A percentile compares a stretch with the other conserved stretches of the same genome.
These are phyloP conservation scores for Ceratocystis cubensis DNA, from an alignment of 2,329 filamentous ascomycete species.

Conservation along the genomic window DNA sequence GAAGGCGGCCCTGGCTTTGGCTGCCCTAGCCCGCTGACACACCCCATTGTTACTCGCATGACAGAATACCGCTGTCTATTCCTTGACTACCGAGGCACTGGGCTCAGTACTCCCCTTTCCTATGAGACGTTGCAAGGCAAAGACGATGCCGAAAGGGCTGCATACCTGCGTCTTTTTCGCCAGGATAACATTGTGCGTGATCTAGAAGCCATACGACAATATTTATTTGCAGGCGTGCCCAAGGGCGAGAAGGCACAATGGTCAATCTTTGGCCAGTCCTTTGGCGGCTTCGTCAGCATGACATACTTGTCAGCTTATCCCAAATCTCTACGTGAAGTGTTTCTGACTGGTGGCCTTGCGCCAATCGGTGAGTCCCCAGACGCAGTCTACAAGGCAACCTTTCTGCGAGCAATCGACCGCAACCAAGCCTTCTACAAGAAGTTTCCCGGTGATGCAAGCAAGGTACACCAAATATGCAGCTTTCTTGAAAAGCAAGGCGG, in stretches of 20 bases:
- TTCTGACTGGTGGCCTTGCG: conserved; percentile 72
- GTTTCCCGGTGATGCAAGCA: conserved; percentile 64
- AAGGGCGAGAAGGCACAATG: conserved; percentile 56
- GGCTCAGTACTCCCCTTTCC: conserved; percentile 68
- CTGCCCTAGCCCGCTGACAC: conserved; percentile 61
- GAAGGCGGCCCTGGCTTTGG: conserved; percentile 79
- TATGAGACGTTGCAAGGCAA: conserved; percentile 52
- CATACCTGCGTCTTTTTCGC: conserved; percentile 72
- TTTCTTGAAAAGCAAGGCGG: conserved; percentile 43
- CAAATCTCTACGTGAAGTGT: conserved; percentile 66
- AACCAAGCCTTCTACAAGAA: conserved; percentile 74
- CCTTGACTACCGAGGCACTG: conserved; percentile 85
- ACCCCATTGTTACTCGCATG: conserved; percentile 56
- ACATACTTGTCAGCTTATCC: conserved; percentile 77
- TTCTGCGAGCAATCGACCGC: conserved; percentile 51
- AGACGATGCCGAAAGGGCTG: conserved; percentile 53
- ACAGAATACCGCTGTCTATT: conserved; percentile 75
- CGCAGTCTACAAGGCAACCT: conserved; percentile 62
- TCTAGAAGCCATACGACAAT: conserved; percentile 70
- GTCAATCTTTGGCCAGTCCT: conserved; percentile 82
- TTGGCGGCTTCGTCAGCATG: conserved; percentile 74
- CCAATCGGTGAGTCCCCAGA: conserved; percentile 61
- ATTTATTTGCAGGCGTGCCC: conserved; percentile 43
- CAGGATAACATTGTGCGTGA: conserved; percentile 86
- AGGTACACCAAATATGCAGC: conserved; percentile 52